Evolutionary conservation across 192 early-diverging fungal genomes (phyloP), one percentile per base, ranked within the genome.

Genomic region (Fimicolochytrium jonesii): DNA sequence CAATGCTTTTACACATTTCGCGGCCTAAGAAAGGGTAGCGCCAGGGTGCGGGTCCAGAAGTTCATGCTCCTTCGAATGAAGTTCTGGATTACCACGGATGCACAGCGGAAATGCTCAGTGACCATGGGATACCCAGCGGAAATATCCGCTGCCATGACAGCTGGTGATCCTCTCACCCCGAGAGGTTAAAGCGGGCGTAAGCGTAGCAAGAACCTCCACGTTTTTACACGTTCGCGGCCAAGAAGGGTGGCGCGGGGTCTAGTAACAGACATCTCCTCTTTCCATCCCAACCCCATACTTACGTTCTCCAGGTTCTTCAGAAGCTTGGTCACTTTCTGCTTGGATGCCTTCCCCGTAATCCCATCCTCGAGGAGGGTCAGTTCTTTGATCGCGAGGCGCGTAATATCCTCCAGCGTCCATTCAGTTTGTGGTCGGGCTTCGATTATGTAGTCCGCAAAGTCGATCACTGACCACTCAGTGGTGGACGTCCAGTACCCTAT

Each of bases 71-170:
- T n/a, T n/a, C n/a, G n/a, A n/a, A n/a, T n/a, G n/a, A n/a, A n/a
- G n/a, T 49, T 49, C 23, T 10, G 47, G 23, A 9, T 49, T 49
- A 49, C 47, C 47, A 23, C 47, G 47, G 47, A 49, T 49, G 47
- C 47, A 49, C 47, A 49, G 22, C 23, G 47, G 47, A 49, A 49
- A 49, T 49, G 47, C 47, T 49, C 47, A n/a, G 47, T 49, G 47
- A 18, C 11, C 47, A 49, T 49, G 39, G 39, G 39, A n/a, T n/a
- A n/a, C n/a, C n/a, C n/a, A n/a, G n/a, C n/a, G n/a, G n/a, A n/a
- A n/a, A n/a, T n/a, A n/a, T n/a, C n/a, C n/a, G n/a, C n/a, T n/a
- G n/a, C n/a, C n/a, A n/a, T n/a, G n/a, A n/a, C 39, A 41, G 39
- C n/a, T 10, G n/a, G 10, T 11, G 22, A 49, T 49, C 47, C 47